A percentile compares a stretch with the other conserved stretches of the same genome.
Evolutionary conservation across 2,329 filamentous ascomycete genomes (phyloP).

Genomic region (Curvularia lunata): DNA sequence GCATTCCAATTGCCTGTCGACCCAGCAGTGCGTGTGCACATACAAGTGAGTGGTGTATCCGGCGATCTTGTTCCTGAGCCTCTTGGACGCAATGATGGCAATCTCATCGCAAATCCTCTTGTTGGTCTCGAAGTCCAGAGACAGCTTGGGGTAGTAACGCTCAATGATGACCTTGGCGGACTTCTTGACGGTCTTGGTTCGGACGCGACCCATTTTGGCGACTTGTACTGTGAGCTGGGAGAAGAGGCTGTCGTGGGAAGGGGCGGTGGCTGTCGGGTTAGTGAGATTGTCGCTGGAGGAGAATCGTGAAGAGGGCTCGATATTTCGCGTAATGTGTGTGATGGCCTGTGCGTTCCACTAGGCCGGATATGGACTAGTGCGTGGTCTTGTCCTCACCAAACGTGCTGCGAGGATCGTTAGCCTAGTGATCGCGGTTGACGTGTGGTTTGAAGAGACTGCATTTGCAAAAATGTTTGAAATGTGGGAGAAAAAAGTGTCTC

Average conservation of each 20-base stretch:
- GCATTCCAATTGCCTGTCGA: conserved; percentile 66
- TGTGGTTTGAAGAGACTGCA: no score
- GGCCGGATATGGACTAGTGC: background rate
- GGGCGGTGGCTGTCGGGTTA: conserved; percentile 38
- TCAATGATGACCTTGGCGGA: conserved; percentile 99
- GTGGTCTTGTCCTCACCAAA: background rate
- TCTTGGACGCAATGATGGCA: conserved; percentile 98
- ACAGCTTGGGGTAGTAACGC: conserved; percentile 82
- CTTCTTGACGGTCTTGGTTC: conserved; percentile 74
- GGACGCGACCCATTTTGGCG: conserved; percentile 62
- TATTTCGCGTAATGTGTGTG: conserved; percentile 32
- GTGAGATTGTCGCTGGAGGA: conserved; percentile 37
- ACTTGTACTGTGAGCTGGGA: conserved; percentile 34
- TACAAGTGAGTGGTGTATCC: conserved; percentile 81
- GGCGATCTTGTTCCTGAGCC: conserved; percentile 92
- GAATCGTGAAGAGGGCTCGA: conserved; percentile 13
- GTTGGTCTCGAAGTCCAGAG: conserved; percentile 99
- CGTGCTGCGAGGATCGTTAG: background rate
- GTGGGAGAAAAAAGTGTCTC: no score
- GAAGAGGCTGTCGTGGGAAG: conserved; percentile 30
- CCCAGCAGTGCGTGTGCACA: conserved; percentile 67
- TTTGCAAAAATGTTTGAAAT: no score
- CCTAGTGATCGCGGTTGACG: no score
- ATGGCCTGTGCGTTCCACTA: conserved; percentile 12
- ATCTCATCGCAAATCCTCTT: conserved; percentile 99